Conservation (phyloP, 345 rosid species). For the Moricandia moricandioides region DNA sequence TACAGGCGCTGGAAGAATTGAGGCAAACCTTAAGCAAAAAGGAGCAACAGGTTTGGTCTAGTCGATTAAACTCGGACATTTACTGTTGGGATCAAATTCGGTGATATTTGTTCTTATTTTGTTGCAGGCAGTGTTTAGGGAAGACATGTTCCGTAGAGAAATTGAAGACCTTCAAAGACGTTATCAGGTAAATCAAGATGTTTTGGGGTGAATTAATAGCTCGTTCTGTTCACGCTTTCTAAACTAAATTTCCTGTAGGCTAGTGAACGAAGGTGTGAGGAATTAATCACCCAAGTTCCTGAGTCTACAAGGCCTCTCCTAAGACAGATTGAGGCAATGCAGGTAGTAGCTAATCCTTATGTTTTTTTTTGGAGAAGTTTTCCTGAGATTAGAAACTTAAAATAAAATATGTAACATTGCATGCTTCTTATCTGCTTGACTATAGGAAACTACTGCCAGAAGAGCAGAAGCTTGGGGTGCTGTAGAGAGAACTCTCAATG, state of each 20-base stretch:
- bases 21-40: conserved; percentile 88
- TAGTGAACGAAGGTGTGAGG: conserved; percentile 99
- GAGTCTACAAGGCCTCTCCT: conserved; percentile 98
- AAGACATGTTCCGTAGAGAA: conserved; percentile 77
- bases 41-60: conserved; percentile 83
- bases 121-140: conserved; percentile 70
- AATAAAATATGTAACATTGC: not conserved
- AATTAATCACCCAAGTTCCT: conserved; percentile 94
- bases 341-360: conserved; percentile 47
- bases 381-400: not conserved
- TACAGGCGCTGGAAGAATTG: conserved; percentile 88
- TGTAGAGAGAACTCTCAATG: conserved; percentile 87
- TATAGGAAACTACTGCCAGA: conserved; percentile 82
- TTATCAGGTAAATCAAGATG: conserved; percentile 62
- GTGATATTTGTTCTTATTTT: not conserved
- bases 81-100: conserved; percentile 6
- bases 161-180: conserved; percentile 89
- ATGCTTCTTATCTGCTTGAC: conserved; percentile 28
- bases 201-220: conserved; percentile 5
- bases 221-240: conserved; percentile 12
- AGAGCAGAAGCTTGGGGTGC: conserved; percentile 98
- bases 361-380: not conserved
- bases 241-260: conserved; percentile 49
- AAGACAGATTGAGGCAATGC: conserved; percentile 98
- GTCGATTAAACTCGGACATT: conserved; percentile 17